Percentiles rank a stretch among this genome's conserved stretches.
Conservation (phyloP, 176 grass and related monocot genomes). For the Phyllostachys edulis region DNA sequence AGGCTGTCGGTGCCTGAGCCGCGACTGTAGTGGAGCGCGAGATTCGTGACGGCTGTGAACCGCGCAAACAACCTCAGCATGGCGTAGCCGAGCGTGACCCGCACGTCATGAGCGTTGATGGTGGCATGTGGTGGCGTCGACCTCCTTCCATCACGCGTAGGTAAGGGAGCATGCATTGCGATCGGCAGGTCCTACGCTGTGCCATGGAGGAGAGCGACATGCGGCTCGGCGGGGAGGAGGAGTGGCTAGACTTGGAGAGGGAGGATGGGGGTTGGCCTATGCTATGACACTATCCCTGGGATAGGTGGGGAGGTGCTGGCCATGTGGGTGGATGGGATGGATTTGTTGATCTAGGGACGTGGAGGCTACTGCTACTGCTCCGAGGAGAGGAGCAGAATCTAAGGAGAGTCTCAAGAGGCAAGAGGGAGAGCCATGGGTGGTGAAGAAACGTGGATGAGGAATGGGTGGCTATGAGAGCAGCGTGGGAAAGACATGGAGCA, state of each 20-base stretch:
- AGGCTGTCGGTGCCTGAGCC: slow-evolving; percentile 63
- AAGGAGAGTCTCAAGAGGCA: too few relatives aligned
- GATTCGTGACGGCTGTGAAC: slow-evolving; percentile 58
- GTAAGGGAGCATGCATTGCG: slow-evolving; percentile 70
- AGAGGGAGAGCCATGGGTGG: too few relatives aligned
- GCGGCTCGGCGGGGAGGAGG: slow-evolving; percentile 11
- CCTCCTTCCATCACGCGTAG: slow-evolving; percentile 60
- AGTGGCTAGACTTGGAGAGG: slow-evolving; percentile 20
- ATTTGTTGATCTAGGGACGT: slow-evolving; percentile 39
- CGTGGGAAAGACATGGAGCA: too few relatives aligned
- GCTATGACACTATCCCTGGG: slow-evolving; percentile 36
- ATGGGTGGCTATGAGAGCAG: too few relatives aligned
- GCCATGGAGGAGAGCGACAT: slow-evolving; percentile 20
- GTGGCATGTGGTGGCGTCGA: slow-evolving; percentile 59
- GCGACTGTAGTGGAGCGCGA: slow-evolving; percentile 50
- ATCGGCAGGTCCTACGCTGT: background rate
- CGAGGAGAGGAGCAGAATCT: too few relatives aligned
- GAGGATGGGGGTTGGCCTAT: slow-evolving; percentile 7
- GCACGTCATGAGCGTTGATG: slow-evolving; percentile 49
- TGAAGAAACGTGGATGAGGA: too few relatives aligned
- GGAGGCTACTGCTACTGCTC: too few relatives aligned
- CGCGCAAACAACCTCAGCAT: slow-evolving; percentile 40
- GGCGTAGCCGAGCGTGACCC: slow-evolving; percentile 24
- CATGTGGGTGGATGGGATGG: slow-evolving; percentile 24
- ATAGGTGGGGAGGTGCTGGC: background rate